Conservation (phyloP, 148 eudicot species). For the Amaranthus hypochondriacus region DNA sequence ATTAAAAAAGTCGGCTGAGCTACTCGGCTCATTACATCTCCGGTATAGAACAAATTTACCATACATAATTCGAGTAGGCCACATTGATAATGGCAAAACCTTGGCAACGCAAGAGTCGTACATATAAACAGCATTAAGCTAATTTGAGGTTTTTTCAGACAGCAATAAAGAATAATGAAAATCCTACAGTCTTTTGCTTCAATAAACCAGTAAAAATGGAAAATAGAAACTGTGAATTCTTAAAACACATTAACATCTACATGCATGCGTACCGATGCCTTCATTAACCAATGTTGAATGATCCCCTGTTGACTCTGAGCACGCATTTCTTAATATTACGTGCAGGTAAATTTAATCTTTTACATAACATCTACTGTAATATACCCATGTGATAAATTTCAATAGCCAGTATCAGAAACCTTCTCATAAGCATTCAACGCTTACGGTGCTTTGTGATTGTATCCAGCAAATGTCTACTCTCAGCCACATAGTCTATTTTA, state of each 20-base stretch:
- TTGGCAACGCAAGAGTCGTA: background rate
- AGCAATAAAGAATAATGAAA: background rate
- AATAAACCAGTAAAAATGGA: background rate
- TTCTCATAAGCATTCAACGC: background rate
- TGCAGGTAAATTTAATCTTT: background rate
- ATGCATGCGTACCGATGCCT: background rate
- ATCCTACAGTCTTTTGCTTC: background rate
- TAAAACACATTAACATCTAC: background rate
- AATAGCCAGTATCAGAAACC: background rate
- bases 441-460: conserved; percentile 31
- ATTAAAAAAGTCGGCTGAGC: too few species aligned
- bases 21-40: too few species aligned
- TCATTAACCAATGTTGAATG: background rate
- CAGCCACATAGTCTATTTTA: conserved; percentile 55
- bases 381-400: background rate
- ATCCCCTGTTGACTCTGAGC: background rate
- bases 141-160: background rate
- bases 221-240: background rate
- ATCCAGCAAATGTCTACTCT: conserved; percentile 52
- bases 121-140: background rate
- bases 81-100: background rate
- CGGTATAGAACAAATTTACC: too few species aligned
- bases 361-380: background rate
- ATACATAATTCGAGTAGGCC: too few species aligned
- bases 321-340: background rate